Base-by-base conservation (phyloP, 2,329 filamentous ascomycete species). In the Aspergillus calidoustus region DNA sequence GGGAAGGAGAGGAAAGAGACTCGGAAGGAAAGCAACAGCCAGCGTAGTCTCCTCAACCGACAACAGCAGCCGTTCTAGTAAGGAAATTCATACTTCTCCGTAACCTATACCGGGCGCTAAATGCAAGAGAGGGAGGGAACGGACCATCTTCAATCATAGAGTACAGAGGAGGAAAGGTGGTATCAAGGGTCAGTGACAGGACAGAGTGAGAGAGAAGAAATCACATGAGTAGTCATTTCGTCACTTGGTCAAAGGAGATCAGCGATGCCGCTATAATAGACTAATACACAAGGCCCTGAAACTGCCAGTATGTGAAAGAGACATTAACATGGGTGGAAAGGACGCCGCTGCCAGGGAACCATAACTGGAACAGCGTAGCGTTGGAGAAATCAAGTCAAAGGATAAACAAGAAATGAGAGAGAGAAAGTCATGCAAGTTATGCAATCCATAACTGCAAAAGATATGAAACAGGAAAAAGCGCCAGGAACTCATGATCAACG, bases 261-360 rank as follows among this genome's bases (percentile, higher is more conserved):
- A 65, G 62, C 62, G 50, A 67, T 66, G 66, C 53, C 66, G 60
- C 68, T 70, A 67, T 66, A 58, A 61, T 65, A 66, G 62, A 69
- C 68, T 70, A 70, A 70, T 70, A 70, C 67, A 71, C 67, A 69
- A 69, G 67, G 61, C 62, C 65, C 53, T 69, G 61, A 60, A 62
- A 62, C 58, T 64, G 64, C 67, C 67, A 59, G 64, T 64, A 61
- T 66, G 57, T 61, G 66, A 59, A 61, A 64, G 57, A 65, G 60
- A 67, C 60, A 70, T 69, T 61, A 67, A 70, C 66, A 67, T 65
- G 63, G 63, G 62, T 61, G 44, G 59, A 49, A 57, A 63, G 47
- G 54, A 61, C 57, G 55, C 63, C 62, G 60, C 60, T 67, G 62
- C 69, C 70, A 72, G 67, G 58, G 60, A 64, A 55, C 67, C 70